Base-by-base conservation (phyloP, 73 alveolate species). In the Effrenium voratum region DNA sequence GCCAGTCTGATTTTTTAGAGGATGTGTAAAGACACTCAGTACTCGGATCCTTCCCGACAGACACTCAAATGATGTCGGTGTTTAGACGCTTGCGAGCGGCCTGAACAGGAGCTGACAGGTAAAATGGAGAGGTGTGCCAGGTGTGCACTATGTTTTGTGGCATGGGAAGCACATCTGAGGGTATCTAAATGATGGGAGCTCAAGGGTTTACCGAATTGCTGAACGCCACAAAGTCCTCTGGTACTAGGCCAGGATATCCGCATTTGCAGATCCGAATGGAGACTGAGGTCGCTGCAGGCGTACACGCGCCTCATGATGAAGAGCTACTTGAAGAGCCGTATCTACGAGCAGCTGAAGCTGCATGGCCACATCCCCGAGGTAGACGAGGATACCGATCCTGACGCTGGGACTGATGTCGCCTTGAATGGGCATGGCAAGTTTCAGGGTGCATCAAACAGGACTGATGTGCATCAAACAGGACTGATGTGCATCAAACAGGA, bases 281-380 rank as follows among this genome's bases (percentile, higher is more conserved):
- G 76, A 13, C 30, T 63, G 24, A 82, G 92, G 92, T 82, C 92
- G 22, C 80, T 90, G 43, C 88, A 76, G 76, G 82, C 97, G 57
- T 90, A 90, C 75, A 90, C 97, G 4, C 86, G 97, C 88, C 88
- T 90, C 59, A 90, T 90, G 97, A 41, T 44, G 34, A 90, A 90
- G 79, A 90, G 97, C 57, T 90, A 90, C 52, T 30, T 90, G 59
- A 90, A 90, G 57, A 90, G 97, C 87, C 86, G 97, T 41, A 79
- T 90, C 55, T 76, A 90, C 32, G 97, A 90, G 52, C 97, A 90
- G 75, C 97, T 90, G 77, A 90, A 90, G 52, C 97, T 90, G 44
- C 97, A 90, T 52, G 97, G 97, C 50, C 97, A 90, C 38, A 57
- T 90, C 73, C 97, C 87, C n/a, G 83, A 90, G 30, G 30, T 90